Conservation (phyloP, 148 eudicot genomes). For the Fagopyrum homotropicum region DNA sequence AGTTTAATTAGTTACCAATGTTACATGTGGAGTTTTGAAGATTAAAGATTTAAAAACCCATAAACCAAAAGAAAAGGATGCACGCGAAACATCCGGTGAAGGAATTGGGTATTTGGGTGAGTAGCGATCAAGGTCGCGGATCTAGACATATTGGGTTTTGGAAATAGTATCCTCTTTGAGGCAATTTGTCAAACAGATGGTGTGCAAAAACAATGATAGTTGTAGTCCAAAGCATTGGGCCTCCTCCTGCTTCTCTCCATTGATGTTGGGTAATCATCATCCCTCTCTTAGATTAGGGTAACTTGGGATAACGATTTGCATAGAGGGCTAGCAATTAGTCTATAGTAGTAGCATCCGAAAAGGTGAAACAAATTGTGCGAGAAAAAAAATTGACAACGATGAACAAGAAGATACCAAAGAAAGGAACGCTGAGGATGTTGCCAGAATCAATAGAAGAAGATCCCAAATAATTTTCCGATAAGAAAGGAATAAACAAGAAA, state of each 20-base stretch:
- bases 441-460: too few species aligned
- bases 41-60: too few species aligned
- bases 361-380: slow-evolving; percentile 7
- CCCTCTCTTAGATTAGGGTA: slow-evolving; percentile 2
- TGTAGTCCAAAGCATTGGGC: slow-evolving; percentile 9
- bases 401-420: too few species aligned
- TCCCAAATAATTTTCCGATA: too few species aligned
- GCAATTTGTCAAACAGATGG: slow-evolving; percentile 10
- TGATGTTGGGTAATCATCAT: slow-evolving; percentile 10
- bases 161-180: neutral
- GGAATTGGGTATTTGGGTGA: too few species aligned
- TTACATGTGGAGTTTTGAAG: too few species aligned
- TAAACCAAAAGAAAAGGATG: too few species aligned
- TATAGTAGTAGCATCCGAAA: neutral
- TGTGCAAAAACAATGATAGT: slow-evolving; percentile 4
- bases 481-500: too few species aligned
- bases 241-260: slow-evolving; percentile 5
- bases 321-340: neutral
- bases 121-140: neutral
- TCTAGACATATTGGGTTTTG: neutral
- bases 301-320: slow-evolving; percentile 1
- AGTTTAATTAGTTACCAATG: too few species aligned
- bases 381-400: too few species aligned
- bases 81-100: too few species aligned
- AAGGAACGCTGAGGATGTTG: too few species aligned